Evolutionary conservation across 768 basidiomycete species (phyloP).

Genomic region (Lactifluus subvellereus): DNA sequence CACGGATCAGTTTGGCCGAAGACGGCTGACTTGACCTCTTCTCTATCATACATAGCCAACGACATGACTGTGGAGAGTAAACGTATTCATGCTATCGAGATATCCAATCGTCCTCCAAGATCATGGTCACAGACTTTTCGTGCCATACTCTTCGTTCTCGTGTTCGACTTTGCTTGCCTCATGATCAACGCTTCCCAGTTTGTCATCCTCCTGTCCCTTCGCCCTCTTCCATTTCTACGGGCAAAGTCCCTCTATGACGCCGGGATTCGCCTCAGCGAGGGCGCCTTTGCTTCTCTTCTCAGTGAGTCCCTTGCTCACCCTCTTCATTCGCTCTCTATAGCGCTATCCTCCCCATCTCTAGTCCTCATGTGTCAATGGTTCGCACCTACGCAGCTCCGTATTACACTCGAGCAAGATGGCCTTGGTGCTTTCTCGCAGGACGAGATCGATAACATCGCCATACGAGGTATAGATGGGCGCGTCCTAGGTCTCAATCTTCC

Average conservation of each 20-base stretch:
- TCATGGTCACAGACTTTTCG: conserved; percentile 49
- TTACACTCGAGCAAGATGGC: conserved; percentile 72
- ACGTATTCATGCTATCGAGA: conserved; percentile 40
- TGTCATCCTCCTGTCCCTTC: conserved; percentile 59
- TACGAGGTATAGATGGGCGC: conserved; percentile 50
- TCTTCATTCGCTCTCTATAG: neutral
- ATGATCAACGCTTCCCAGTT: conserved; percentile 73
- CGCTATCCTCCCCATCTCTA: conserved; percentile 30
- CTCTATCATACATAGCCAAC: no score
- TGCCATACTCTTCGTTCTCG: conserved; percentile 45
- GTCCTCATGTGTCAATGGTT: conserved; percentile 81
- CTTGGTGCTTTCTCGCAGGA: conserved; percentile 55
- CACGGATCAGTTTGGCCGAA: no score
- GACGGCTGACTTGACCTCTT: no score
- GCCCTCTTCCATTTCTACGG: conserved; percentile 53
- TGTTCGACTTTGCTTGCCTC: conserved; percentile 61
- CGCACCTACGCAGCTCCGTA: conserved; percentile 62
- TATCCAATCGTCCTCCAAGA: conserved; percentile 45
- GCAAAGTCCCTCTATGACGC: conserved; percentile 54
- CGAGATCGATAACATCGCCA: conserved; percentile 52
- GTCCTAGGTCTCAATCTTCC: conserved; percentile 64
- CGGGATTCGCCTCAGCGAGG: conserved; percentile 77
- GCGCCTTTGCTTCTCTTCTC: conserved; percentile 68
- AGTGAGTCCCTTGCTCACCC: conserved; percentile 39
- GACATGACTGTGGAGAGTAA: neutral